Evolutionary conservation across 2,329 filamentous ascomycete species (phyloP).

Genomic region (Elsinoe batatas): DNA sequence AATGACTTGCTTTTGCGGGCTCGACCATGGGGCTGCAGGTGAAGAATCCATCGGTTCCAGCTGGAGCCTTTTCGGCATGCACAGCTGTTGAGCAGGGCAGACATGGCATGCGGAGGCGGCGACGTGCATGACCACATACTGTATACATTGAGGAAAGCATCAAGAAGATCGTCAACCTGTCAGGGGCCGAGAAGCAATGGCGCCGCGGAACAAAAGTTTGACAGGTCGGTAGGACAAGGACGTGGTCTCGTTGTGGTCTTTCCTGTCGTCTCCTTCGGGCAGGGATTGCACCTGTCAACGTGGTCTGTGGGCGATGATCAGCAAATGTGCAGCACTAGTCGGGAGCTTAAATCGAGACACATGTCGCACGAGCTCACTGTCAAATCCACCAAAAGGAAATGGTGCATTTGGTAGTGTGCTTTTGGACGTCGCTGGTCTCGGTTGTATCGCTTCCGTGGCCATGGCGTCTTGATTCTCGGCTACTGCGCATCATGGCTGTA

Average conservation of each 20-base stretch:
- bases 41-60: neutral
- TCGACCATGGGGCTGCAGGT: neutral
- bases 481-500: slow-evolving; percentile 1
- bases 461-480: neutral
- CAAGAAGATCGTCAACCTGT: neutral
- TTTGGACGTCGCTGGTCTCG: neutral
- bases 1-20: neutral
- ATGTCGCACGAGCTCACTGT: neutral
- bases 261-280: neutral
- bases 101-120: neutral
- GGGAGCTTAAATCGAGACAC: neutral
- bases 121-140: neutral
- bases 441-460: neutral
- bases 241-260: neutral
- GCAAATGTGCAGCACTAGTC: slow-evolving; percentile 7
- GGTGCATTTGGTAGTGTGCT: neutral
- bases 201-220: slow-evolving; percentile 9
- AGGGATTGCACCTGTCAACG: neutral
- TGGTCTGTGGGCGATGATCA: slow-evolving; percentile 8
- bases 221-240: slow-evolving; percentile 7
- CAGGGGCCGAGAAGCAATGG: neutral
- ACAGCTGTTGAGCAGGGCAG: slow-evolving; percentile 1
- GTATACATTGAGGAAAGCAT: neutral
- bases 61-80: neutral
- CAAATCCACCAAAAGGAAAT: neutral